A percentile compares a stretch with the other conserved stretches of the same genome.
Evolutionary conservation across 441 rosid genomes (phyloP).

Genomic region (Jatropha multifida): DNA sequence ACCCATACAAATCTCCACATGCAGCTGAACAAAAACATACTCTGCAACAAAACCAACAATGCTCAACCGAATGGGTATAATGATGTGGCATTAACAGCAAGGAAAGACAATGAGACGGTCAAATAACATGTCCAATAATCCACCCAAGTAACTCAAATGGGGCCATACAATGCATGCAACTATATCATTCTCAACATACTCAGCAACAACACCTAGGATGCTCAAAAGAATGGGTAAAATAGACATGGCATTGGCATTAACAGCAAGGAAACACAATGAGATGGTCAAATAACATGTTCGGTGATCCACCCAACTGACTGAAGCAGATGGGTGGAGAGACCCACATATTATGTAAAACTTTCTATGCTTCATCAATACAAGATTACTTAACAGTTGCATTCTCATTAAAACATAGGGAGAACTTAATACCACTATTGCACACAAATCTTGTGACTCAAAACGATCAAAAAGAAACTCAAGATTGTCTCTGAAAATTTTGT

Average conservation of each 20-base stretch:
- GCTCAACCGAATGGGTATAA: background rate
- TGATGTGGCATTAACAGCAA: background rate
- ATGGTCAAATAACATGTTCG: background rate
- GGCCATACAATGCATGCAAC: no score
- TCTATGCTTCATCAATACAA: background rate
- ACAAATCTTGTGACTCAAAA: slow-evolving; percentile 95
- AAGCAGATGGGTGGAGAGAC: background rate
- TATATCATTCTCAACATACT: background rate
- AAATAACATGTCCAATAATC: background rate
- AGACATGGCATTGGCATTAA: background rate
- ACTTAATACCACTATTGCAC: slow-evolving; percentile 80
- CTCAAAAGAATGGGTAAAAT: background rate
- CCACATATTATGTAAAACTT: slow-evolving; percentile 4
- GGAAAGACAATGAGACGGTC: background rate
- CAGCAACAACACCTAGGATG: background rate
- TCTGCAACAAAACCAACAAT: background rate
- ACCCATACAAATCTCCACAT: background rate
- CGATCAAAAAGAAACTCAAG: slow-evolving; percentile 97
- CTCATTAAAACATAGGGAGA: slow-evolving; percentile 20
- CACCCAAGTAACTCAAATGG: no score
- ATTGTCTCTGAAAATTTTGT: slow-evolving; percentile 94
- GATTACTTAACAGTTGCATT: slow-evolving; percentile 9
- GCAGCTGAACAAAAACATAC: background rate
- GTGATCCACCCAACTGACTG: background rate
- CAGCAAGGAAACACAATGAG: background rate